These are phyloP conservation scores for Coemansia sp. DNA, from an alignment of 192 early-diverging fungal species.

Conservation along the genomic window DNA sequence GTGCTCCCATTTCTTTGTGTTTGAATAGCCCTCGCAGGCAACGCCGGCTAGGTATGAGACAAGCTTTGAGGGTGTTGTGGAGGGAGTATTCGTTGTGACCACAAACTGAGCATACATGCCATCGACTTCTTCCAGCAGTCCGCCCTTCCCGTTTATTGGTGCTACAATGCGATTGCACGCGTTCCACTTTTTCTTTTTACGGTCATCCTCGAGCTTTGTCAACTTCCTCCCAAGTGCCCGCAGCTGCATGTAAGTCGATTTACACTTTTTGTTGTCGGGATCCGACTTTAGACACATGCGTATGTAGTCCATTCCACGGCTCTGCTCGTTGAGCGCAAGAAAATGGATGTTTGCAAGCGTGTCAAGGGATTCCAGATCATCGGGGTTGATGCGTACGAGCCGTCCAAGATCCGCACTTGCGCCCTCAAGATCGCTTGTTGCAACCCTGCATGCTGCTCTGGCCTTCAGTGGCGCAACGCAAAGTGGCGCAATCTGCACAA, in stretches of 20 bases:
- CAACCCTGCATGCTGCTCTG: constrained; percentile 74
- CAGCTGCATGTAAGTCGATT: constrained; percentile 66
- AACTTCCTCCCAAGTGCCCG: constrained; percentile 77
- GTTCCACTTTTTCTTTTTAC: constrained; percentile 62
- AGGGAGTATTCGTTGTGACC: constrained; percentile 17
- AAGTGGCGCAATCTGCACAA: constrained; percentile 61
- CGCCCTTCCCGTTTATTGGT: constrained; percentile 33
- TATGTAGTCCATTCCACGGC: constrained; percentile 65
- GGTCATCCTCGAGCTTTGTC: constrained; percentile 58
- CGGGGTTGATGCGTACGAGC: constrained; percentile 71
- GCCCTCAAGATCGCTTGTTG: constrained; percentile 75
- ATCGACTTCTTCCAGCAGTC: constrained; percentile 41
- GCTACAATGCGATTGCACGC: constrained; percentile 44
- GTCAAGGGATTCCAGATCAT: constrained; percentile 61
- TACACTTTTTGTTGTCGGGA: constrained; percentile 90
- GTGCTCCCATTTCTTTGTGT: constrained; percentile 55
- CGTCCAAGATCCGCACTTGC: constrained; percentile 80
- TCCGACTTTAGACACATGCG: constrained; percentile 89
- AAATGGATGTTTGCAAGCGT: constrained; percentile 73
- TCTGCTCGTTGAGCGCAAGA: constrained; percentile 66
- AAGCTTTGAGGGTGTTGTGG: constrained; percentile 36
- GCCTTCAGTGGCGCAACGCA: constrained; percentile 59
- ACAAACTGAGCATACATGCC: constrained; percentile 35
- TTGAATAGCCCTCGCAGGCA: constrained; percentile 49
- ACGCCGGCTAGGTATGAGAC: constrained; percentile 33